These are phyloP conservation scores for Metschnikowia continentalis DNA, from an alignment of 805 yeast species.

Conservation along the genomic window DNA sequence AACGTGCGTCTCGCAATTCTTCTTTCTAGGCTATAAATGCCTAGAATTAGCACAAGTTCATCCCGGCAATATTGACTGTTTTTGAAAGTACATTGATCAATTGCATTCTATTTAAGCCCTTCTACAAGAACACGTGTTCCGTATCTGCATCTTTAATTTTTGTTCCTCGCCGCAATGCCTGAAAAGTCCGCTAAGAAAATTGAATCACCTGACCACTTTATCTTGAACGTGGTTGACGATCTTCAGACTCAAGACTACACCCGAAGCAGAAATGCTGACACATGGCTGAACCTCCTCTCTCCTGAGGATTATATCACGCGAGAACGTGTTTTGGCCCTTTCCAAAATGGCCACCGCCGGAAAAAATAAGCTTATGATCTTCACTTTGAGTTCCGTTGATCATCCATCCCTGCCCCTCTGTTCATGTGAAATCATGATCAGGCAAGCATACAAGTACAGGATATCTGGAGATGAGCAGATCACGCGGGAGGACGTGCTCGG, in stretches of 20 bases:
- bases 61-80: too few relatives aligned
- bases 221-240: conserved; percentile 21
- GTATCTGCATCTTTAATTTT: background rate
- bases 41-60: background rate
- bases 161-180: background rate
- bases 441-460: conserved; percentile 24
- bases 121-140: background rate
- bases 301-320: conserved; percentile 31
- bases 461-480: conserved; percentile 14
- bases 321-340: conserved; percentile 28
- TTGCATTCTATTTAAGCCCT: too few relatives aligned
- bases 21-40: background rate
- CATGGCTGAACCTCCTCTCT: conserved; percentile 37
- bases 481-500: conserved; percentile 18
- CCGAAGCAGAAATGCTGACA: conserved; percentile 28
- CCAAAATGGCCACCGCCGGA: conserved; percentile 17
- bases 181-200: background rate
- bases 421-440: conserved; percentile 36
- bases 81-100: too few relatives aligned
- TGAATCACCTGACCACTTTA: conserved; percentile 10
- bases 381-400: conserved; percentile 19
- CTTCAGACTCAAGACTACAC: conserved; percentile 27
- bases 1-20: background rate
- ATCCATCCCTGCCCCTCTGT: conserved; percentile 23
- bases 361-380: conserved; percentile 22